Conservation (phyloP, 768 basidiomycete genomes). For the Boletus sp. region DNA sequence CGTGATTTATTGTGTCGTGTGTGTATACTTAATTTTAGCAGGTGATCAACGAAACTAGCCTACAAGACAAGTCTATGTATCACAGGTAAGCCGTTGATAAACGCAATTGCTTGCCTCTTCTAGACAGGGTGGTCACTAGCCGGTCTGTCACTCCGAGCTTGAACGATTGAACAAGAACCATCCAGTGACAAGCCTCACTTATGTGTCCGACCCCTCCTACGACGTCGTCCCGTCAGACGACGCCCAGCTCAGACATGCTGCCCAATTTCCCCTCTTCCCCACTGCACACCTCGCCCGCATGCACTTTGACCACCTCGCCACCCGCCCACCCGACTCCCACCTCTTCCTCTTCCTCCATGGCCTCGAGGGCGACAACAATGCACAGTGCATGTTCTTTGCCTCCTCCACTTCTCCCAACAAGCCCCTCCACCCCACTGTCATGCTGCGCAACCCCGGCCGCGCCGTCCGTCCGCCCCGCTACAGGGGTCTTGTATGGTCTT, state of each 20-base stretch:
- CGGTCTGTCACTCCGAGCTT: too few species aligned
- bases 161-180: too few species aligned
- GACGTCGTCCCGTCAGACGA: constrained; percentile 23
- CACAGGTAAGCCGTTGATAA: too few species aligned
- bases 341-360: constrained; percentile 91
- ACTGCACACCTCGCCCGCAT: constrained; percentile 54
- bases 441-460: constrained; percentile 29
- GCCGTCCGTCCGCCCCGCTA: constrained; percentile 43
- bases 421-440: constrained; percentile 17
- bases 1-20: too few species aligned
- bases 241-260: not conserved
- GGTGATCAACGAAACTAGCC: too few species aligned
- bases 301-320: constrained; percentile 59
- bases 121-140: too few species aligned
- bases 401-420: constrained; percentile 12
- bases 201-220: constrained; percentile 15
- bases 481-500: constrained; percentile 73
- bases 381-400: constrained; percentile 81
- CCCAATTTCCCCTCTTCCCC: constrained; percentile 36
- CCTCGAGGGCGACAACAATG: constrained; percentile 75
- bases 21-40: too few species aligned
- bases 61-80: too few species aligned
- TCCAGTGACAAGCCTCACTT: too few species aligned
- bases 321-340: constrained; percentile 75
- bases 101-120: too few species aligned